A percentile compares a stretch with the other conserved stretches of the same genome.
These are phyloP conservation scores for Aureobasidium sp. DNA, from an alignment of 2,329 filamentous ascomycete species.

Conservation along the genomic window DNA sequence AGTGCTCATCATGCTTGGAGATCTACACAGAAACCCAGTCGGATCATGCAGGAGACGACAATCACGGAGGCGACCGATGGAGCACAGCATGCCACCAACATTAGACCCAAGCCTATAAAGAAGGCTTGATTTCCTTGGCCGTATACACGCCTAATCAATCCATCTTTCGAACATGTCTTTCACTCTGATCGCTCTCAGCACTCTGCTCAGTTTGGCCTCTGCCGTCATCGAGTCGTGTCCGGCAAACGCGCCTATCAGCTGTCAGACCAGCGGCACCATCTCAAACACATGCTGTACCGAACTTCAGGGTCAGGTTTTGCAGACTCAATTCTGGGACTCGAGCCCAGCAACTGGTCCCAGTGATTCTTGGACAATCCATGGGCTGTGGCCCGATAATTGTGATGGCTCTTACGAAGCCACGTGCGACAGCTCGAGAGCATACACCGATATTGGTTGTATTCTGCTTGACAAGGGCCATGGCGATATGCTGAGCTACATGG, in stretches of 20 bases:
- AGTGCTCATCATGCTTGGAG: neutral
- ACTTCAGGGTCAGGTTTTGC: conserved; percentile 42
- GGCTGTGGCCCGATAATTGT: conserved; percentile 20
- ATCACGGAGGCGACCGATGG: neutral
- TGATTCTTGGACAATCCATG: conserved; percentile 20
- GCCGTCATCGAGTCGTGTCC: neutral
- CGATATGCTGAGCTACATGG: conserved; percentile 19
- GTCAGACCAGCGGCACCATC: conserved; percentile 24
- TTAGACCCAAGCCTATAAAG: neutral
- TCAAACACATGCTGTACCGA: conserved; percentile 63
- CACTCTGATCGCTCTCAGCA: neutral
- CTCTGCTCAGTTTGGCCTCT: neutral
- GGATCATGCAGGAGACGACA: conserved; percentile 1
- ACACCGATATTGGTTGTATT: conserved; percentile 19
- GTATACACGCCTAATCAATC: neutral
- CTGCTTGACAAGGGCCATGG: conserved; percentile 15
- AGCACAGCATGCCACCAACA: neutral
- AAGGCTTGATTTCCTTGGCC: conserved; percentile 1
- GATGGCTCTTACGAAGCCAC: conserved; percentile 18
- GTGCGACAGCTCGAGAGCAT: conserved; percentile 16
- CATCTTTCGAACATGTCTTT: neutral
- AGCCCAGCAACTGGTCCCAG: conserved; percentile 18
- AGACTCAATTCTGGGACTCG: conserved; percentile 22
- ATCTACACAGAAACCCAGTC: neutral
- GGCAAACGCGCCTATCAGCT: conserved; percentile 5